Percentiles rank a stretch among this genome's conserved stretches.
phyloP scores from a whole-genome alignment of 176 grass and related monocot genomes.

The Oryza longistaminata region DNA sequence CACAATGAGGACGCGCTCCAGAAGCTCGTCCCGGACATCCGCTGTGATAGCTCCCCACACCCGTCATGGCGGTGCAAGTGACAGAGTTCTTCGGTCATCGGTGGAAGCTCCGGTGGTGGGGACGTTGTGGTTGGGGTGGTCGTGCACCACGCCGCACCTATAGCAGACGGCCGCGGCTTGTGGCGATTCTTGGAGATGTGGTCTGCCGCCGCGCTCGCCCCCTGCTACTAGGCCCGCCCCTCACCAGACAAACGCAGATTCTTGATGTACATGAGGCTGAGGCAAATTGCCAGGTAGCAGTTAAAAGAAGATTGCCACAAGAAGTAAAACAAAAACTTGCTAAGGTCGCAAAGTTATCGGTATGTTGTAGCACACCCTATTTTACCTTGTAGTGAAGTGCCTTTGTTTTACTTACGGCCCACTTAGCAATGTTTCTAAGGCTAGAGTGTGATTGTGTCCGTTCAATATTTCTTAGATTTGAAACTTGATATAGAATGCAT shows the following conservation, averaged over 20 bases:
- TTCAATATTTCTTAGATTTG: not conserved
- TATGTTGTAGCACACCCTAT: slow-evolving; percentile 42
- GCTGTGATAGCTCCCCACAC: too few relatives aligned
- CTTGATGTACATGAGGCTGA: slow-evolving; percentile 60
- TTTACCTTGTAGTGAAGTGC: slow-evolving; percentile 12
- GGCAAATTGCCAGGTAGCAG: slow-evolving; percentile 49
- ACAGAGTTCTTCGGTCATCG: too few relatives aligned
- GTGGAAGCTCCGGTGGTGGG: too few relatives aligned
- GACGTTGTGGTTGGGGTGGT: too few relatives aligned
- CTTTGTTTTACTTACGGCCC: not conserved
- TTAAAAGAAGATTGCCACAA: slow-evolving; percentile 81
- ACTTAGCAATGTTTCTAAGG: not conserved
- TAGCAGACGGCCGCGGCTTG: too few relatives aligned
- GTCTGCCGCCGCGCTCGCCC: too few relatives aligned
- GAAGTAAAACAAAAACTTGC: slow-evolving; percentile 79
- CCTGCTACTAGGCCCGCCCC: not conserved
- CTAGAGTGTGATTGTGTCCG: not conserved
- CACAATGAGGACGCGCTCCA: too few relatives aligned
- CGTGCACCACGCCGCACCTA: too few relatives aligned
- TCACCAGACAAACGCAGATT: slow-evolving; percentile 61
- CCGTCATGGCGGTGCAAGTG: too few relatives aligned
- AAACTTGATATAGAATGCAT: not conserved
- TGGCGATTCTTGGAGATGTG: too few relatives aligned
- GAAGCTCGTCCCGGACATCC: too few relatives aligned
- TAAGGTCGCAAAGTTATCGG: slow-evolving; percentile 84